Conservation (phyloP, 106 monocot genomes). For the Phalaenopsis equestris region DNA sequence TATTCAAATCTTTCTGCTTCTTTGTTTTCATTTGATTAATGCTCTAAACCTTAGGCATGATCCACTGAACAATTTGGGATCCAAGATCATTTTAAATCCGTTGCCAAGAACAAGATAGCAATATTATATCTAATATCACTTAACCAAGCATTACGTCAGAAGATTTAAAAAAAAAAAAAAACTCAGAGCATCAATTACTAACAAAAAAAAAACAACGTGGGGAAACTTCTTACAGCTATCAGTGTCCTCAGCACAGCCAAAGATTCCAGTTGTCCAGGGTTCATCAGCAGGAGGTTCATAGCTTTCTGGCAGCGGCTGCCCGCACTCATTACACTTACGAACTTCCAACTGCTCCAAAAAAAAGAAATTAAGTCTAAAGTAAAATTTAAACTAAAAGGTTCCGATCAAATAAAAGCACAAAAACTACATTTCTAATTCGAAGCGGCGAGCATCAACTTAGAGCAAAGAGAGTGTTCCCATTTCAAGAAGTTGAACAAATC, state of each 20-base stretch:
- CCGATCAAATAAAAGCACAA: not conserved
- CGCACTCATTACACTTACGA: slow-evolving; percentile 61
- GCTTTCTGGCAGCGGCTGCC: slow-evolving; percentile 75
- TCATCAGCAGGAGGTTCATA: slow-evolving; percentile 70
- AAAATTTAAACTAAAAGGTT: not conserved
- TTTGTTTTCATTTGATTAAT: too few relatives aligned
- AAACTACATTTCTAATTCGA: not conserved
- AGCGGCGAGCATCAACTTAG: not conserved
- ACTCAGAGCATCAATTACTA: not conserved
- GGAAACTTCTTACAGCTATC: slow-evolving; percentile 66
- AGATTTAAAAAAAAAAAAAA: not conserved
- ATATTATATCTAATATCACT: not conserved
- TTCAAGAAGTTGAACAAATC: not conserved
- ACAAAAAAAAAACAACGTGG: not conserved
- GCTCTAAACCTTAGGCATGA: too few relatives aligned
- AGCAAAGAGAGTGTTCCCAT: not conserved
- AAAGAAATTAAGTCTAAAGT: slow-evolving; percentile 2
- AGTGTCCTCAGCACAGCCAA: slow-evolving; percentile 57
- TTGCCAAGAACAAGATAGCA: too few relatives aligned
- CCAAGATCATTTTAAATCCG: too few relatives aligned
- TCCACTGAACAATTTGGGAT: not conserved
- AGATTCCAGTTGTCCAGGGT: slow-evolving; percentile 81
- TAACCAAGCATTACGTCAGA: not conserved
- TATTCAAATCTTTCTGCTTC: too few relatives aligned
- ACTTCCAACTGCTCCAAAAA: slow-evolving; percentile 45